Conservation (phyloP, 129 eudicot genomes). For the Glebionis coronaria region DNA sequence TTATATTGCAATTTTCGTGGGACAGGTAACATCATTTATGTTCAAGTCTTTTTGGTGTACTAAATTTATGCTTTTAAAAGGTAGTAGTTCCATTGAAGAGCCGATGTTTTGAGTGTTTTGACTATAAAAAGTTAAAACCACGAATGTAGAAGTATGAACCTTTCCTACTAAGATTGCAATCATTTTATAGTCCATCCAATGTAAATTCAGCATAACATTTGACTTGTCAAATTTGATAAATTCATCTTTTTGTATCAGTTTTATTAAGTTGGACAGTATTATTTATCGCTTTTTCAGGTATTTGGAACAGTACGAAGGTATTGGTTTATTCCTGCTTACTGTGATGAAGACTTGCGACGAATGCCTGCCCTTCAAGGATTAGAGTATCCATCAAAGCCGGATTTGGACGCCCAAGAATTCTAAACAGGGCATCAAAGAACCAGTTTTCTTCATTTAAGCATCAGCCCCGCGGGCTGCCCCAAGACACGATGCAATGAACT, state of each 20-base stretch:
- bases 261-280: background rate
- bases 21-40: background rate
- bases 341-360: slow-evolving; percentile 83
- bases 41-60: background rate
- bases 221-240: background rate
- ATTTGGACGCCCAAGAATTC: slow-evolving; percentile 78
- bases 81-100: background rate
- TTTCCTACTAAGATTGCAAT: background rate
- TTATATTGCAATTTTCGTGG: background rate
- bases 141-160: background rate
- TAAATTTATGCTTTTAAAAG: background rate
- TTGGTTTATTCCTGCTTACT: slow-evolving; percentile 85
- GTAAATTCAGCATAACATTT: background rate
- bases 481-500: slow-evolving; percentile 21
- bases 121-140: background rate
- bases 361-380: slow-evolving; percentile 94
- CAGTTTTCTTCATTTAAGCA: slow-evolving; percentile 8
- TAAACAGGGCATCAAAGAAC: slow-evolving; percentile 17
- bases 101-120: background rate
- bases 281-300: slow-evolving; percentile 42
- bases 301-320: slow-evolving; percentile 70
- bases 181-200: background rate
- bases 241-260: background rate
- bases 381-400: slow-evolving; percentile 96
- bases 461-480: slow-evolving; percentile 10